These are phyloP conservation scores for Urostyla sp. DNA, from an alignment of 73 alveolate genomes.

Conservation along the genomic window DNA sequence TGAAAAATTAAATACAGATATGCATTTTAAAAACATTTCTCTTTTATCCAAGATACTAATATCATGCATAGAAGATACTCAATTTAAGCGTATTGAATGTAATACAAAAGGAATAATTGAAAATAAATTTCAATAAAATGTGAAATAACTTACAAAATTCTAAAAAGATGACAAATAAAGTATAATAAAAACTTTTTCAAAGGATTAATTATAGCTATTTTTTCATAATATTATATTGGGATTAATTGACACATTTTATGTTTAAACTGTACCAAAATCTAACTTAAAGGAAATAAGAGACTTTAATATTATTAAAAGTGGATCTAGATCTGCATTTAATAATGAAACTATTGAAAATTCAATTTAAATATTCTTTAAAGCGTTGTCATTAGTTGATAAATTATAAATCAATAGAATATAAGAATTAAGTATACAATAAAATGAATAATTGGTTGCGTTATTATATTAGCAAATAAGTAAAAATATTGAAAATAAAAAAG, in stretches of 20 bases:
- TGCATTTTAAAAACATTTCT: conserved; percentile 22
- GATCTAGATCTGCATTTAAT: conserved; percentile 36
- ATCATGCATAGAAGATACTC: neutral
- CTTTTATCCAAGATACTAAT: conserved; percentile 11
- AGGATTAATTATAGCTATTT: neutral
- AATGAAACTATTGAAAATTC: conserved; percentile 32
- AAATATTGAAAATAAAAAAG: too few species aligned
- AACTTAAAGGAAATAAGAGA: conserved; percentile 25
- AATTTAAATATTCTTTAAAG: conserved; percentile 11
- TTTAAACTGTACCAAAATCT: conserved; percentile 28
- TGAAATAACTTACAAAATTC: neutral
- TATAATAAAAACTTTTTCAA: neutral
- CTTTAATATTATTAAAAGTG: conserved; percentile 19
- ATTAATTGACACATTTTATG: neutral
- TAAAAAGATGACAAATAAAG: conserved; percentile 27
- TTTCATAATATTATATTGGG: neutral
- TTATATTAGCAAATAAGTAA: too few species aligned
- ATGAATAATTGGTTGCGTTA: too few species aligned
- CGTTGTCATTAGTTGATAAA: too few species aligned
- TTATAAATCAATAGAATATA: too few species aligned
- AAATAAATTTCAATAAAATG: neutral
- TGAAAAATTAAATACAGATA: conserved; percentile 19
- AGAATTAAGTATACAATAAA: too few species aligned
- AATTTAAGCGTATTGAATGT: conserved; percentile 6
- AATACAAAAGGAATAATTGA: neutral